Base-by-base conservation (phyloP, 441 rosid genomes). In the Gossypium davidsonii region DNA sequence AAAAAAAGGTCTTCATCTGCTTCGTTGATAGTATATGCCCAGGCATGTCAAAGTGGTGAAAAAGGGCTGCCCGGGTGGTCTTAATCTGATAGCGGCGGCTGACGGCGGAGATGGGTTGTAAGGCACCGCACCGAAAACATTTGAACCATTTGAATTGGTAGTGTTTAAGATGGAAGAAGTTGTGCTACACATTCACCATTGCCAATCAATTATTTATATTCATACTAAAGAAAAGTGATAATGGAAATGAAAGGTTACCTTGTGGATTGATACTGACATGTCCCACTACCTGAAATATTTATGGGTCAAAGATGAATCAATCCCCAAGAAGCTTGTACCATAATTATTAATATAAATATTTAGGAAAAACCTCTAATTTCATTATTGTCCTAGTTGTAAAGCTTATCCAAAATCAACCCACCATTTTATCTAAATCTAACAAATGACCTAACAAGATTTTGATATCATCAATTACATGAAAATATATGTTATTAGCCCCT, bases 131-230 rank as follows among this genome's bases (percentile, higher is more conserved):
- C 97, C 97, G 17, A 79, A 91, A 26, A 91, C 88, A 0, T 87
- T 34, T 34, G 39, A 34, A 34, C 39, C 39, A 34, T 34, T 89
- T 67, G 91, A 87, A 82, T 88, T 88, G 61, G 97, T 88, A 28
- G 92, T 84, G 86, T 94, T 91, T 81, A 92, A 73, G 61, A 89
- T 74, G 31, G 98, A 89, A 48, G 96, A 84, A 83, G 86, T 91
- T 60, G 94, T 94, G 80, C 98, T 94, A 91, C 83, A 81, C 53
- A 21, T 67, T 46, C 28, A 67, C 39, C 63, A 26, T 28, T 11
- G 34, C 10, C 10, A 66, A 44, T 44, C 14, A 44, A 0, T 25
- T 10, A 67, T 49, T 34, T 6, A 34, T 34, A 6, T 34, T 34
- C 39, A 34, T 34, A 34, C 0, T 6, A 31, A 31, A 31, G 37